Evolutionary conservation across 805 yeast species (phyloP), one percentile per base, ranked within the genome.

Genomic region (Lipomyces anomalus): DNA sequence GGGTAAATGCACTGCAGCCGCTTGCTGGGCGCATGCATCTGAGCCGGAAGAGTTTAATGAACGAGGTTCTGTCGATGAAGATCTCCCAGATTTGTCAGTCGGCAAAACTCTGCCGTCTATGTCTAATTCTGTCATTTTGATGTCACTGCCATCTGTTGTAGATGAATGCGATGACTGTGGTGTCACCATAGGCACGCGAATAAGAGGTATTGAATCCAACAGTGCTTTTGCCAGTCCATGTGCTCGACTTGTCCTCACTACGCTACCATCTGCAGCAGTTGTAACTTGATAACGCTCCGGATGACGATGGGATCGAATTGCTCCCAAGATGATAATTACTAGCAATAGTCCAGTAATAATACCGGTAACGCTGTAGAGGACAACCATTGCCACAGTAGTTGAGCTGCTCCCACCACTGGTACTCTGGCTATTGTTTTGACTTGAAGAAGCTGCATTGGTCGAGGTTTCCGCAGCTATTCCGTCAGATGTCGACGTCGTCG

Each of bases 221-320:
- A 64, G 65, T 1, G 67, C 68, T 18, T 63, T 46, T 4, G 68
- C 68, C n/a, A 64, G 53, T 3, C 67, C 67, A 16, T 55, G 56
- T 22, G 68, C 67, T 7, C 60, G 51, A 16, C 33, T 44, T 18
- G 48, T 47, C 13, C 55, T 40, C 38, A 47, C 49, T 13, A 50
- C 46, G 4, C 46, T 39, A 17, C 53, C 55, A 22, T 51, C 55
- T 7, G 48, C 30, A 13, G 43, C 30, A 4, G 44, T 50, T 3
- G 46, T 46, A 11, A 51, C 13, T 29, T 46, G 50, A 29, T 64
- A 64, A 22, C 67, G 48, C 36, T 63, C 67, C 1, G 68, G 68
- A 40, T 64, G 64, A 20, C 62, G 53, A 33, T 61, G 66, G 7
- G 62, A 57, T 4, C 67, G 57, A 24, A 62, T 43, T 4, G 64